Conservation (phyloP, 805 yeast genomes). For the Zygoascus biomembranicola region DNA sequence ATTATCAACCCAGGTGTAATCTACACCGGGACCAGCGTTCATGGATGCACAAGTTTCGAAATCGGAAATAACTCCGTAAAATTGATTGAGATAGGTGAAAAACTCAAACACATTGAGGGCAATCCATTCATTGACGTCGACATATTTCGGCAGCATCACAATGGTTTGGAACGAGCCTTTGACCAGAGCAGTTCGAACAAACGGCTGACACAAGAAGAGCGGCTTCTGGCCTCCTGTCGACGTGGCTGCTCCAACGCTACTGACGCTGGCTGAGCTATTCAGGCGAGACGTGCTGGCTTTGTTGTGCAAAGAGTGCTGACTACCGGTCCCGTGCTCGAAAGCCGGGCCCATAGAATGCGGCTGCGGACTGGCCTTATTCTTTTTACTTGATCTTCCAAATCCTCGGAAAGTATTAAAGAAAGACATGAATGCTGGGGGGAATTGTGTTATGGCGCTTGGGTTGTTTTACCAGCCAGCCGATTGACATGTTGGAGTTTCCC, state of each 20-base stretch:
- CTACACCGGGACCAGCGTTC: slow-evolving; percentile 92
- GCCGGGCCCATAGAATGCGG: background rate
- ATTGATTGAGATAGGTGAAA: slow-evolving; percentile 75
- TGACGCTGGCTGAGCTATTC: background rate
- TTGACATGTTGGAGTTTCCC: too few species aligned
- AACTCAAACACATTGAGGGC: slow-evolving; percentile 89
- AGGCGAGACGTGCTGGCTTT: background rate
- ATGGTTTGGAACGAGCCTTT: slow-evolving; percentile 95
- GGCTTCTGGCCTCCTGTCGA: slow-evolving; percentile 33
- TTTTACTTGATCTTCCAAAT: slow-evolving; percentile 49
- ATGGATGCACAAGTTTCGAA: slow-evolving; percentile 84
- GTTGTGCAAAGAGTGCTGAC: background rate
- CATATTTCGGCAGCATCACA: slow-evolving; percentile 90
- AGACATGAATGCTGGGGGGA: slow-evolving; percentile 15
- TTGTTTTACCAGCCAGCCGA: too few species aligned
- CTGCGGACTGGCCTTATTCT: slow-evolving; percentile 30
- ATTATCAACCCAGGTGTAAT: slow-evolving; percentile 83
- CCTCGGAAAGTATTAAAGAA: slow-evolving; percentile 35
- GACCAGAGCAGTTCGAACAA: slow-evolving; percentile 86
- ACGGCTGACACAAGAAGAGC: slow-evolving; percentile 83
- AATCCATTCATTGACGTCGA: slow-evolving; percentile 91
- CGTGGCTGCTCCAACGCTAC: background rate
- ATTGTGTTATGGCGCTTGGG: too few species aligned
- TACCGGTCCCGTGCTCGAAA: slow-evolving; percentile 5
- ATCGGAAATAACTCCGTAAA: slow-evolving; percentile 84